Conservation (phyloP, 345 rosid genomes). For the Brassica juncea region DNA sequence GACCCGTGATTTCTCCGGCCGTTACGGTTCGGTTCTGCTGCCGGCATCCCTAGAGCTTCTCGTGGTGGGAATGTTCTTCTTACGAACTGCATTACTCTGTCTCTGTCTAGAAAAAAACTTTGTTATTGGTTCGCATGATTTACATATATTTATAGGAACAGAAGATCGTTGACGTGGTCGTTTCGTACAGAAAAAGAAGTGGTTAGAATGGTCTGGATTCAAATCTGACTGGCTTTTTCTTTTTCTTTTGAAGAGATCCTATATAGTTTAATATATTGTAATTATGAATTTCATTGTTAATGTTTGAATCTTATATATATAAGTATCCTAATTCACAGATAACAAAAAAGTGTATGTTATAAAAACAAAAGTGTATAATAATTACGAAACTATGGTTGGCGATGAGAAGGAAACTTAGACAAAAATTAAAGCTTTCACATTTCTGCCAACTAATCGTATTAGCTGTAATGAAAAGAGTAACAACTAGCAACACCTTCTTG, state of each 20-base stretch:
- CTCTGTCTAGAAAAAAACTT: background rate
- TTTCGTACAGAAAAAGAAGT: background rate
- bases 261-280: background rate
- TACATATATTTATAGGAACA: background rate
- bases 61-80: slow-evolving; percentile 17
- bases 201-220: background rate
- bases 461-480: background rate
- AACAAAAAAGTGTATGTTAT: background rate
- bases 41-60: slow-evolving; percentile 20
- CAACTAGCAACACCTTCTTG: background rate
- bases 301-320: background rate
- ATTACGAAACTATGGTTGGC: slow-evolving; percentile 5
- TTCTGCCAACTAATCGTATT: slow-evolving; percentile 19
- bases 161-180: slow-evolving; percentile 11
- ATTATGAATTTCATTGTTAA: background rate
- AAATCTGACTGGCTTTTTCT: slow-evolving; percentile 7
- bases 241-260: background rate
- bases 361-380: background rate
- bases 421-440: slow-evolving; percentile 4
- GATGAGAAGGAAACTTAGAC: slow-evolving; percentile 13
- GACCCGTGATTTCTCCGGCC: slow-evolving; percentile 5
- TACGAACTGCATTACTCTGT: slow-evolving; percentile 5
- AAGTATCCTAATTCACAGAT: background rate
- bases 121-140: slow-evolving; percentile 13
- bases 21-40: slow-evolving; percentile 2